These are phyloP conservation scores for Clohesyomyces aquaticus DNA, from an alignment of 495 filamentous ascomycete genomes.

Conservation along the genomic window DNA sequence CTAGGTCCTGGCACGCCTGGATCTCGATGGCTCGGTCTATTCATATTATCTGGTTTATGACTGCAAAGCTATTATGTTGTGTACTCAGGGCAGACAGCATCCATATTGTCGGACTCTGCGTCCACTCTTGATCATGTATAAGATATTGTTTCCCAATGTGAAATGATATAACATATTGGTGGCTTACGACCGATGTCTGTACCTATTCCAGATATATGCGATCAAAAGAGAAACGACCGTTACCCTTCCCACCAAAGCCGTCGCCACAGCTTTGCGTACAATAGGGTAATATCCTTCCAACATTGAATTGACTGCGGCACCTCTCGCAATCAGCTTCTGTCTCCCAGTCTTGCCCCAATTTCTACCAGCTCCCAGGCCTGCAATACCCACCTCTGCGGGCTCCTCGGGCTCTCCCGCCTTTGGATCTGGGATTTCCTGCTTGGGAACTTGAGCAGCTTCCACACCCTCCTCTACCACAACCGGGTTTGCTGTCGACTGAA, in stretches of 20 bases:
- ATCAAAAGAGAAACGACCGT: slow-evolving; percentile 25
- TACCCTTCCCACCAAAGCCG: slow-evolving; percentile 53
- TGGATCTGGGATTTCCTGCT: slow-evolving; percentile 11
- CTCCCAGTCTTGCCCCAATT: slow-evolving; percentile 49
- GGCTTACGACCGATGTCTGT: not conserved
- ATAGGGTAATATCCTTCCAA: slow-evolving; percentile 72
- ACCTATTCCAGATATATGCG: slow-evolving; percentile 31
- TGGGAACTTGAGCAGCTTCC: slow-evolving; percentile 45
- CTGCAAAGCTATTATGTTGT: too few relatives aligned
- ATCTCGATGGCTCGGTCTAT: too few relatives aligned
- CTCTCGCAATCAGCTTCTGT: slow-evolving; percentile 36
- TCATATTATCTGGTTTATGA: too few relatives aligned
- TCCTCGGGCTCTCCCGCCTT: slow-evolving; percentile 35
- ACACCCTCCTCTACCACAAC: slow-evolving; percentile 29
- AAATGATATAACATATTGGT: too few relatives aligned
- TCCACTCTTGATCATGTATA: too few relatives aligned
- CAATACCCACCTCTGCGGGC: slow-evolving; percentile 53
- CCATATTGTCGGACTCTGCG: too few relatives aligned
- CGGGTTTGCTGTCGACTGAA: not conserved
- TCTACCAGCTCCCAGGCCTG: slow-evolving; percentile 54
- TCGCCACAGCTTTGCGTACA: slow-evolving; percentile 61
- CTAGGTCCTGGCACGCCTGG: too few relatives aligned
- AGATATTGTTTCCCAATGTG: too few relatives aligned
- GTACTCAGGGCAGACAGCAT: too few relatives aligned
- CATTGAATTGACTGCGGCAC: slow-evolving; percentile 62